Conservation (phyloP, 371 early-diverging fungal genomes). For the Catenaria anguillulae region DNA sequence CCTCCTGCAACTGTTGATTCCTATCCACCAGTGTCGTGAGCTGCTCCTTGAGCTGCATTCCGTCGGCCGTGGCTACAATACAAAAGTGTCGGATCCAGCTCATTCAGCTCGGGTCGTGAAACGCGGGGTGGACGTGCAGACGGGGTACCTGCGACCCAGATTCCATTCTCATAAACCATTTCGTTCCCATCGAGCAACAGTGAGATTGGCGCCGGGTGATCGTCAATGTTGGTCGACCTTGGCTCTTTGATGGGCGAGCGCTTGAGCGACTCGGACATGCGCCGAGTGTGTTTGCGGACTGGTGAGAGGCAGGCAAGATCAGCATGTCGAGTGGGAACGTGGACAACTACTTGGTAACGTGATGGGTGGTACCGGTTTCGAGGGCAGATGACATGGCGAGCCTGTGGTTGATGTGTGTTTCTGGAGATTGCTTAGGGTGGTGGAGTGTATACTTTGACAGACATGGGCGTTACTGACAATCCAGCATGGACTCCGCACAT, state of each 20-base stretch:
- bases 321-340: too few species aligned
- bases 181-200: conserved; percentile 8
- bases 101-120: too few species aligned
- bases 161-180: conserved; percentile 4
- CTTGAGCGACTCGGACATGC: conserved; percentile 8
- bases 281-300: conserved; percentile 7
- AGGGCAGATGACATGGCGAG: too few species aligned
- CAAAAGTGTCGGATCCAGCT: too few species aligned
- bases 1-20: conserved; percentile 9
- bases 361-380: too few species aligned
- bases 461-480: too few species aligned
- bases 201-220: conserved; percentile 7
- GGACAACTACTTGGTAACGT: too few species aligned
- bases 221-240: conserved; percentile 2
- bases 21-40: neutral
- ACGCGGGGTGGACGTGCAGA: too few species aligned
- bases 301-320: neutral
- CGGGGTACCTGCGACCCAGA: neutral
- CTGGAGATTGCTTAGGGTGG: too few species aligned
- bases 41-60: conserved; percentile 8
- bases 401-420: too few species aligned
- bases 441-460: too few species aligned
- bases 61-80: conserved; percentile 6
- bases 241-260: conserved; percentile 8
- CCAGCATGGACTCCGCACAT: too few species aligned